Conservation (phyloP, 352 stramenopile genomes). For the Phytopythium litorale region DNA sequence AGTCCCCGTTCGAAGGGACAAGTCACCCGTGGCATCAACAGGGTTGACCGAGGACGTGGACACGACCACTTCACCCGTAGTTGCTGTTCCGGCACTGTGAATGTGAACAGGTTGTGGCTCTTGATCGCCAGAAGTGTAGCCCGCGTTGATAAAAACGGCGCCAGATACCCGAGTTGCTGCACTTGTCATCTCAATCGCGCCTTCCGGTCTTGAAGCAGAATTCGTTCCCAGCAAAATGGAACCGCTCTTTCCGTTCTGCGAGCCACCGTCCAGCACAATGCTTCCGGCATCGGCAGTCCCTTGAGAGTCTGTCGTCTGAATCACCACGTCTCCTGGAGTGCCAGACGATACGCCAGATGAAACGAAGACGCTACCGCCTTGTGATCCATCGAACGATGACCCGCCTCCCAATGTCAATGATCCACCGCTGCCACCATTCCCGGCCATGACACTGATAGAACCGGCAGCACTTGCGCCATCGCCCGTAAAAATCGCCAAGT, state of each 20-base stretch:
- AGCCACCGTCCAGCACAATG: slow-evolving; percentile 23
- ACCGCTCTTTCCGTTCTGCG: slow-evolving; percentile 23
- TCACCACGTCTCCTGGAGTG: slow-evolving; percentile 16
- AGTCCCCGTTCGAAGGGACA: not conserved
- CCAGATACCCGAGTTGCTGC: slow-evolving; percentile 20
- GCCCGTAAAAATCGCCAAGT: slow-evolving; percentile 29
- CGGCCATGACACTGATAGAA: slow-evolving; percentile 23
- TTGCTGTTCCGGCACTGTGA: slow-evolving; percentile 12
- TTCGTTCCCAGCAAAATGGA: slow-evolving; percentile 14
- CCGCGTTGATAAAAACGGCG: slow-evolving; percentile 20
- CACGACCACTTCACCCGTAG: slow-evolving; percentile 20
- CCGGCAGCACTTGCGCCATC: slow-evolving; percentile 18
- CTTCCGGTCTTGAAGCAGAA: not conserved
- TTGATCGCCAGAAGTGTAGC: slow-evolving; percentile 4
- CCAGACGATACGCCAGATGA: slow-evolving; percentile 19
- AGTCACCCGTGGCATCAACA: not conserved
- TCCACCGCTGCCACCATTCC: slow-evolving; percentile 27
- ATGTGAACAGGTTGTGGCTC: slow-evolving; percentile 18
- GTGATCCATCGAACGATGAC: slow-evolving; percentile 17
- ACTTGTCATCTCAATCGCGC: not conserved
- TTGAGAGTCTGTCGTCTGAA: slow-evolving; percentile 23
- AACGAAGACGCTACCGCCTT: slow-evolving; percentile 27
- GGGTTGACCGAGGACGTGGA: slow-evolving; percentile 12
- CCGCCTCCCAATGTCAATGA: slow-evolving; percentile 35
- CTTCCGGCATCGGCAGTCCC: slow-evolving; percentile 22